Conservation (phyloP, 2,329 filamentous ascomycete species). For the Ophiocordyceps unilateralis region DNA sequence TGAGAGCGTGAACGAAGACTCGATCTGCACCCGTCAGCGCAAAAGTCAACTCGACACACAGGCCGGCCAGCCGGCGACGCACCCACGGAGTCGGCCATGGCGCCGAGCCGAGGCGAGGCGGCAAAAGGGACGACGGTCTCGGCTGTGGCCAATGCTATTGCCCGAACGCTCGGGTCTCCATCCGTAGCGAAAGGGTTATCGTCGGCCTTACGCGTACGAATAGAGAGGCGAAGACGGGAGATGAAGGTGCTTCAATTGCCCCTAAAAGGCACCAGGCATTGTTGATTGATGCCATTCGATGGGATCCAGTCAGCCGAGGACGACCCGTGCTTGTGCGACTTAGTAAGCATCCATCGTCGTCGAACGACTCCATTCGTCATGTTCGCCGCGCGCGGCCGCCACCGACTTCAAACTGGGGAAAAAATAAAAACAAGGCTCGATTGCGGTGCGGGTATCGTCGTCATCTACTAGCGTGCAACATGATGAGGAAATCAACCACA, state of each 20-base stretch:
- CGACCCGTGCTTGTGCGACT: not conserved
- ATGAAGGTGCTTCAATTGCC: not conserved
- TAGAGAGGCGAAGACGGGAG: not conserved
- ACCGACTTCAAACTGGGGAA: constrained; percentile 50
- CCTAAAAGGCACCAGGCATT: no score
- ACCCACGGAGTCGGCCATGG: constrained; percentile 24
- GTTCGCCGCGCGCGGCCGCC: no score
- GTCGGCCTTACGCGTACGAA: not conserved
- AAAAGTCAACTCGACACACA: not conserved
- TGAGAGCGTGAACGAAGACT: constrained; percentile 96
- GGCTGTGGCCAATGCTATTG: not conserved
- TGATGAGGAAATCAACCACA: not conserved
- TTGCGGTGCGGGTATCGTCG: not conserved
- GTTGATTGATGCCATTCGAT: not conserved
- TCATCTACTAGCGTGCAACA: not conserved
- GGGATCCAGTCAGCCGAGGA: no score
- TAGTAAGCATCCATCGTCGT: not conserved
- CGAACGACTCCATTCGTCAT: no score
- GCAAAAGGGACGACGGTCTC: not conserved
- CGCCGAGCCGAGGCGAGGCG: no score
- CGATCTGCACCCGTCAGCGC: constrained; percentile 47
- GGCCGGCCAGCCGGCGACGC: not conserved
- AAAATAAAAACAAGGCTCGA: not conserved
- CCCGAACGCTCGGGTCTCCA: not conserved
- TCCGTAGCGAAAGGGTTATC: not conserved